Evolutionary conservation across 257 asterid genomes (phyloP).

Genomic region (Apocynum venetum): DNA sequence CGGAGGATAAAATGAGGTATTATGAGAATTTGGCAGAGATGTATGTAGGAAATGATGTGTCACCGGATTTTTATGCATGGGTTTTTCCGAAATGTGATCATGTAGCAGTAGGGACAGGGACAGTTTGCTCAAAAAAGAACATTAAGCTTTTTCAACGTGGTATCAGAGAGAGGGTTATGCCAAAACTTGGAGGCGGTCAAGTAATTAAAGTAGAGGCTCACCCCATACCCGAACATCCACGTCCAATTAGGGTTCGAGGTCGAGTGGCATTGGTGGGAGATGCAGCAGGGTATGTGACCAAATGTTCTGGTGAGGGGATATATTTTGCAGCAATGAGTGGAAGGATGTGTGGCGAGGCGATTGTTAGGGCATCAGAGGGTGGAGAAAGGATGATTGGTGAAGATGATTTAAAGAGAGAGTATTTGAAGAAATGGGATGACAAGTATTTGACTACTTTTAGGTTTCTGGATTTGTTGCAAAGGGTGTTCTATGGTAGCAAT

Average conservation of each 20-base stretch:
- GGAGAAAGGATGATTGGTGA: slow-evolving; percentile 58
- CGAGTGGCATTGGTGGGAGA: slow-evolving; percentile 77
- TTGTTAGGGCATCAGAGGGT: slow-evolving; percentile 58
- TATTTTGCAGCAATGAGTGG: slow-evolving; percentile 84
- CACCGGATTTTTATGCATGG: slow-evolving; percentile 90
- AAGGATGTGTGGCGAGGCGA: slow-evolving; percentile 73
- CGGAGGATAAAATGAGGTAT: slow-evolving; percentile 66
- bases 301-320: slow-evolving; percentile 84
- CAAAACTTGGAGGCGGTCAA: slow-evolving; percentile 49
- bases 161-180: slow-evolving; percentile 35
- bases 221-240: slow-evolving; percentile 82
- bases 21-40: slow-evolving; percentile 76
- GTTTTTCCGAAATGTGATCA: slow-evolving; percentile 90
- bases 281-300: slow-evolving; percentile 83
- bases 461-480: slow-evolving; percentile 58
- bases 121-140: slow-evolving; percentile 40
- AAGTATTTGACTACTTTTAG: slow-evolving; percentile 60
- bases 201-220: slow-evolving; percentile 78
- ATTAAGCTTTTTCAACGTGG: slow-evolving; percentile 51
- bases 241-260: slow-evolving; percentile 56
- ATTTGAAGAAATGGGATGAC: slow-evolving; percentile 73
- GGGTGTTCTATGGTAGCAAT: slow-evolving; percentile 71
- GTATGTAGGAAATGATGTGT: slow-evolving; percentile 73
- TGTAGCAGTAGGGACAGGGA: slow-evolving; percentile 85
- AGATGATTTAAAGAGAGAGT: slow-evolving; percentile 65